phyloP scores from a whole-genome alignment of 345 rosid genomes.

The Garcia nutans region DNA sequence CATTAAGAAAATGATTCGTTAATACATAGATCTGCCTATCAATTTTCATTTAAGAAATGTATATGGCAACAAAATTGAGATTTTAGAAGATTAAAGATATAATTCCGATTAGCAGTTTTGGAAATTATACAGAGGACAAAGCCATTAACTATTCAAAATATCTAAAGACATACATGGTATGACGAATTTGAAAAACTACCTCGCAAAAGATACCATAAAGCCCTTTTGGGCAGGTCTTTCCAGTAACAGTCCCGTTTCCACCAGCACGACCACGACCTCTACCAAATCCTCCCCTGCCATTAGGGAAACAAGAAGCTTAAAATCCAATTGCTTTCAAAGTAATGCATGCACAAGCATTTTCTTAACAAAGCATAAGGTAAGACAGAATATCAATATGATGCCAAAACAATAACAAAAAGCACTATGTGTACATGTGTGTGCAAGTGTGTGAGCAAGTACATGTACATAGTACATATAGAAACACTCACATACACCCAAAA shows the following conservation, averaged over 20 bases:
- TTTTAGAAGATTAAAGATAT: neutral
- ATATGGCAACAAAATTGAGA: neutral
- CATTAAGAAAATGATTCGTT: neutral
- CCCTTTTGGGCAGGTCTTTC: constrained; percentile 84
- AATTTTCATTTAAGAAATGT: neutral
- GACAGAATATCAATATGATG: constrained; percentile 7
- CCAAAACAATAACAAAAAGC: neutral
- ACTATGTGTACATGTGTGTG: too few relatives aligned
- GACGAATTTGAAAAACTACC: constrained; percentile 41
- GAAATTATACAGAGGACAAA: neutral
- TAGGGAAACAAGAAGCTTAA: constrained; percentile 10
- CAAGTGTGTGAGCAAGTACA: too few relatives aligned
- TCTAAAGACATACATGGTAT: neutral
- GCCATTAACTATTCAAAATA: constrained; percentile 13
- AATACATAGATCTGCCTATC: neutral
- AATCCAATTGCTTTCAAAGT: constrained; percentile 19
- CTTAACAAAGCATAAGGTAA: constrained; percentile 4
- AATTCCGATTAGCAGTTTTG: neutral
- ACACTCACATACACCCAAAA: neutral
- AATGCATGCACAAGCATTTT: constrained; percentile 6
- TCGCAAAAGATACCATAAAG: constrained; percentile 83
- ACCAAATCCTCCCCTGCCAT: constrained; percentile 77
- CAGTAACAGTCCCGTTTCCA: constrained; percentile 74
- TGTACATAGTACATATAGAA: neutral
- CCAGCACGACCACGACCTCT: constrained; percentile 63